Conservation (phyloP, 805 yeast species). For the Candida oleophila region DNA sequence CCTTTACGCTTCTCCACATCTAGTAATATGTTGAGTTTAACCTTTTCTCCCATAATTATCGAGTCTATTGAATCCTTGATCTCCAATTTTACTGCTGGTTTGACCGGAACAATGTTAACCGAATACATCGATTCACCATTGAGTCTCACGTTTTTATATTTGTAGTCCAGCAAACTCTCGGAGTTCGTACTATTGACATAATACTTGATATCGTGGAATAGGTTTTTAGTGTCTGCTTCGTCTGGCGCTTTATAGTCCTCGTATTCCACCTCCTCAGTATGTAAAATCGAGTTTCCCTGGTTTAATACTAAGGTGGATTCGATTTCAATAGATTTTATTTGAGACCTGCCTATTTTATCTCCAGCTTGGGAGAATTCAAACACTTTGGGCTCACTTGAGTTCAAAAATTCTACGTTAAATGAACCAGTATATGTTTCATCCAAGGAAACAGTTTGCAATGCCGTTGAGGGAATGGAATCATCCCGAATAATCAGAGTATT, state of each 20-base stretch:
- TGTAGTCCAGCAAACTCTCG: neutral
- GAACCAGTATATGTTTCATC: neutral
- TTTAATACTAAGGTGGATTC: neutral
- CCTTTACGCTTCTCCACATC: neutral
- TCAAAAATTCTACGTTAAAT: neutral
- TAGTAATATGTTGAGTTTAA: constrained; percentile 9
- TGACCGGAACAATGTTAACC: constrained; percentile 19
- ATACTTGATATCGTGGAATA: neutral
- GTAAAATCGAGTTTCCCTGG: neutral
- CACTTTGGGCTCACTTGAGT: constrained; percentile 5
- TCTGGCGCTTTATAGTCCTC: neutral
- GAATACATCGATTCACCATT: constrained; percentile 9
- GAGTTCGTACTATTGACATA: neutral
- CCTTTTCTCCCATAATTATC: constrained; percentile 31
- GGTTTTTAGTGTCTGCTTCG: neutral
- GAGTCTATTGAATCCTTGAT: constrained; percentile 10
- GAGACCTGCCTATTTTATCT: constrained; percentile 21
- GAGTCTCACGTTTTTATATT: neutral
- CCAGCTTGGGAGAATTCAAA: constrained; percentile 21
- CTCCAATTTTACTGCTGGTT: constrained; percentile 22
- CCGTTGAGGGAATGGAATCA: neutral
- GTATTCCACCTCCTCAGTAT: neutral
- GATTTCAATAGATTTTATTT: constrained; percentile 14
- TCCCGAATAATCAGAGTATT: neutral
- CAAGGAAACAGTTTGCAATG: neutral